These are phyloP conservation scores for Geotrichum restrictum DNA, from an alignment of 1,139 yeast genomes.

Conservation along the genomic window DNA sequence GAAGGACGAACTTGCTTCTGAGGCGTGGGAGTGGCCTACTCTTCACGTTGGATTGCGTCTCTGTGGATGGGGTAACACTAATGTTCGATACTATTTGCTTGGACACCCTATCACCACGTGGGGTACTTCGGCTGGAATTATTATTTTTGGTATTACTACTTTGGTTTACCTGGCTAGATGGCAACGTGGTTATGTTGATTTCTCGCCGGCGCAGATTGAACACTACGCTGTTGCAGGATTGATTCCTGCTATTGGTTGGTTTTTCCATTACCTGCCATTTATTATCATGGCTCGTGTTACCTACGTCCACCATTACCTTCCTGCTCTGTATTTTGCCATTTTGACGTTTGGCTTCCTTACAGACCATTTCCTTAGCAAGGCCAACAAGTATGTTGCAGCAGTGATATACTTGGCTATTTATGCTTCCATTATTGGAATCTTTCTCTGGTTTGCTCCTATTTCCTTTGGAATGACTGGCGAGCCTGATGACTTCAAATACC, in stretches of 20 bases:
- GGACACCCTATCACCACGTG: constrained; percentile 95
- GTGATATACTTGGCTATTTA: constrained; percentile 44
- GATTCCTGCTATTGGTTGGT: constrained; percentile 91
- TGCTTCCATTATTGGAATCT: constrained; percentile 58
- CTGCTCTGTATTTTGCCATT: constrained; percentile 94
- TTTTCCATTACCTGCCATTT: constrained; percentile 86
- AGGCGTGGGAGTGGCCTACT: constrained; percentile 99
- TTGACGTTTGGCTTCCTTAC: constrained; percentile 71
- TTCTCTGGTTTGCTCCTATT: constrained; percentile 69
- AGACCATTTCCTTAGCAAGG: constrained; percentile 50
- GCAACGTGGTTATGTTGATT: constrained; percentile 86
- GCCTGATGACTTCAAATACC: constrained; percentile 58
- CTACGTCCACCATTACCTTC: constrained; percentile 93
- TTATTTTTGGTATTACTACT: constrained; percentile 56
- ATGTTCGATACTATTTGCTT: constrained; percentile 76
- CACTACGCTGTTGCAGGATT: constrained; percentile 74
- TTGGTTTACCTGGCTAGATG: constrained; percentile 69
- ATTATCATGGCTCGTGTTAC: constrained; percentile 95
- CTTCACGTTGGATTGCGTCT: constrained; percentile 87
- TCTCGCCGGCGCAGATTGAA: constrained; percentile 44
- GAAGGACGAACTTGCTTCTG: constrained; percentile 83
- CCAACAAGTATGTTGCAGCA: constrained; percentile 35
- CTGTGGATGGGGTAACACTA: constrained; percentile 88
- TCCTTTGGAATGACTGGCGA: constrained; percentile 92
- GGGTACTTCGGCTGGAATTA: constrained; percentile 73